phyloP scores from a whole-genome alignment of 805 yeast species.

The Wickerhamiella slavikovae region DNA sequence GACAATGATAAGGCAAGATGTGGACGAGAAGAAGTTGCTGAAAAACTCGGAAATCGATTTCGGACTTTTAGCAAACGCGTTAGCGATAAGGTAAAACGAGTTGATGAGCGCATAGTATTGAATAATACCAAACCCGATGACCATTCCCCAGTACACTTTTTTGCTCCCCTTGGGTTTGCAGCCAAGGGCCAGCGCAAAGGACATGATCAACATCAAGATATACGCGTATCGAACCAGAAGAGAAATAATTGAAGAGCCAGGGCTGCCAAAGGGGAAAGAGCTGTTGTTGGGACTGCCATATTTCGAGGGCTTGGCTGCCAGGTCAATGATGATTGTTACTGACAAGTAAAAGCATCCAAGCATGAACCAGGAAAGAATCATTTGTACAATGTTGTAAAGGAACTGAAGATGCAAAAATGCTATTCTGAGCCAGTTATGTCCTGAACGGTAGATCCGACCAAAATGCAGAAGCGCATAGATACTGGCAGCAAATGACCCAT shows the following conservation, averaged over 20 bases:
- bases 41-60: conserved; percentile 14
- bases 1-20: conserved; percentile 35
- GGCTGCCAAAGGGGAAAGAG: conserved; percentile 17
- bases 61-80: conserved; percentile 3
- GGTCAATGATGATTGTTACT: conserved; percentile 34
- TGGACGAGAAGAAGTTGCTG: conserved; percentile 19
- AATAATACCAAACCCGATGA: conserved; percentile 35
- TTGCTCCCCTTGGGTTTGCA: conserved; percentile 44
- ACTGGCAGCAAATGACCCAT: conserved; percentile 48
- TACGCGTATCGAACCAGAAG: conserved; percentile 35
- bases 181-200: conserved; percentile 43
- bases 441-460: conserved; percentile 32
- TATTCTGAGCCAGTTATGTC: conserved; percentile 31
- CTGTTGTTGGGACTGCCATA: conserved; percentile 26
- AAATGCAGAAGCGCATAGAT: conserved; percentile 35
- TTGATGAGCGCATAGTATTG: conserved; percentile 40
- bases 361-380: conserved; percentile 42
- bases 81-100: conserved; percentile 34
- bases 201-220: conserved; percentile 32
- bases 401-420: conserved; percentile 33
- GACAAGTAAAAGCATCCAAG: conserved; percentile 43
- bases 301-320: conserved; percentile 21
- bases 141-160: conserved; percentile 30
- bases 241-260: conserved; percentile 23
- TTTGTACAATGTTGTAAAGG: conserved; percentile 31